Percentiles rank a stretch among this genome's conserved stretches.
Conservation (phyloP, 1,139 yeast genomes). For the Hansenula lynferdii region DNA sequence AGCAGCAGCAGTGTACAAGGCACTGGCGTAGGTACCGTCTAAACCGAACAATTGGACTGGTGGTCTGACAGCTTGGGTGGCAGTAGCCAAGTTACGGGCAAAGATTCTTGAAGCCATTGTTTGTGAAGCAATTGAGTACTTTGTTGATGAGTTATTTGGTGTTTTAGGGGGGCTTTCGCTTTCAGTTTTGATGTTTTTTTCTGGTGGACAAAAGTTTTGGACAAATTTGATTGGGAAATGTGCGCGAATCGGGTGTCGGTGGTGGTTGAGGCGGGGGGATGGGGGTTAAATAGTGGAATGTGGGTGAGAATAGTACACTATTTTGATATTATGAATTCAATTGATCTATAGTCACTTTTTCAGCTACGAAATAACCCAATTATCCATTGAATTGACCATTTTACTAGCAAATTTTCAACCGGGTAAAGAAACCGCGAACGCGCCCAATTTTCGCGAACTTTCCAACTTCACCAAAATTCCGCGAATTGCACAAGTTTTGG, state of each 20-base stretch:
- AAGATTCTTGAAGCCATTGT: constrained; percentile 62
- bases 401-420: neutral
- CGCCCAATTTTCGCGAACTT: neutral
- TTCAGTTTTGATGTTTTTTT: constrained; percentile 1
- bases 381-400: neutral
- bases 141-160: constrained; percentile 4
- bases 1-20: constrained; percentile 88
- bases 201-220: neutral
- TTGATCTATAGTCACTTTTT: neutral
- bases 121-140: constrained; percentile 1
- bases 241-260: neutral
- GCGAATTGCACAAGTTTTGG: too few species aligned
- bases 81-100: constrained; percentile 67
- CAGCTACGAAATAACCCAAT: neutral
- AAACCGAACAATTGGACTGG: constrained; percentile 94
- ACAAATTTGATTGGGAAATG: constrained; percentile 1
- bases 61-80: constrained; percentile 60
- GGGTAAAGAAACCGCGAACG: neutral
- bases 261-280: neutral
- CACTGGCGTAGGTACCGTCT: constrained; percentile 96
- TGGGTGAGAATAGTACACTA: too few species aligned
- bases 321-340: too few species aligned
- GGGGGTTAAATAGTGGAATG: neutral
- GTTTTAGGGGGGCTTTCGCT: neutral
- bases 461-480: too few species aligned